Percentiles rank a stretch among this genome's conserved stretches.
Conservation (phyloP, 1,284 basidiomycete species). For the Apiotrichum akiyoshidainum region DNA sequence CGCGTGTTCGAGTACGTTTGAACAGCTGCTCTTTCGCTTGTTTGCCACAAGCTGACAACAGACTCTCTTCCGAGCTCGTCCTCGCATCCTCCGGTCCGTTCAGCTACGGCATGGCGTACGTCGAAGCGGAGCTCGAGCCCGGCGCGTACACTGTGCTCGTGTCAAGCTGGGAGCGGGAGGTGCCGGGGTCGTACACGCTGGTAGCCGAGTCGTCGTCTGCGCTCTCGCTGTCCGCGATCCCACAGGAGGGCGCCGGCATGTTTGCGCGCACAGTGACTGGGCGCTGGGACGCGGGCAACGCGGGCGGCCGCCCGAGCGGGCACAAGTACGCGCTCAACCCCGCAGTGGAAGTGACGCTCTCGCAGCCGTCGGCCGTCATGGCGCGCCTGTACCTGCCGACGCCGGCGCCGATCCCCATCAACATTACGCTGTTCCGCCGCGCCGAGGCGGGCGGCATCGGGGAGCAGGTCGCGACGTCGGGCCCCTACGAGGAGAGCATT, state of each 20-base stretch:
- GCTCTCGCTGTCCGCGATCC: slow-evolving; percentile 46
- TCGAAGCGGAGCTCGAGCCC: slow-evolving; percentile 48
- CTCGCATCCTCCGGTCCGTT: slow-evolving; percentile 65
- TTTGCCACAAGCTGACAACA: slow-evolving; percentile 34
- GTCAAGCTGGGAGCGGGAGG: slow-evolving; percentile 74
- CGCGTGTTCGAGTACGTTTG: slow-evolving; percentile 67
- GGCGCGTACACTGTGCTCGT: slow-evolving; percentile 78
- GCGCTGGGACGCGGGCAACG: slow-evolving; percentile 61
- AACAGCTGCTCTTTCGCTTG: background rate
- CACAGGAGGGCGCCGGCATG: slow-evolving; percentile 87
- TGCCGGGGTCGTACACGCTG: slow-evolving; percentile 64
- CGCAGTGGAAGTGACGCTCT: slow-evolving; percentile 61
- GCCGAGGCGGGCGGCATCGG: slow-evolving; percentile 37
- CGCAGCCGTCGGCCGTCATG: slow-evolving; percentile 60
- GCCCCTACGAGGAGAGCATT: slow-evolving; percentile 68
- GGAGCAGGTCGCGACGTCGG: slow-evolving; percentile 63
- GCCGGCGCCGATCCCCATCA: slow-evolving; percentile 41
- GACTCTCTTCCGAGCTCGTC: slow-evolving; percentile 33
- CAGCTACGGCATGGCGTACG: slow-evolving; percentile 69
- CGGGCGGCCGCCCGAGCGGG: slow-evolving; percentile 66
- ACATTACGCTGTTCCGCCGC: slow-evolving; percentile 48
- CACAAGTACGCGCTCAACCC: slow-evolving; percentile 66
- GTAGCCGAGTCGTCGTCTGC: slow-evolving; percentile 61
- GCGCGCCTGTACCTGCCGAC: slow-evolving; percentile 20
- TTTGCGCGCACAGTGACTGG: slow-evolving; percentile 66